Percentiles rank a stretch among this genome's conserved stretches.
These are phyloP conservation scores for Lanzia echinophila DNA, from an alignment of 2,329 filamentous ascomycete genomes.

Conservation along the genomic window DNA sequence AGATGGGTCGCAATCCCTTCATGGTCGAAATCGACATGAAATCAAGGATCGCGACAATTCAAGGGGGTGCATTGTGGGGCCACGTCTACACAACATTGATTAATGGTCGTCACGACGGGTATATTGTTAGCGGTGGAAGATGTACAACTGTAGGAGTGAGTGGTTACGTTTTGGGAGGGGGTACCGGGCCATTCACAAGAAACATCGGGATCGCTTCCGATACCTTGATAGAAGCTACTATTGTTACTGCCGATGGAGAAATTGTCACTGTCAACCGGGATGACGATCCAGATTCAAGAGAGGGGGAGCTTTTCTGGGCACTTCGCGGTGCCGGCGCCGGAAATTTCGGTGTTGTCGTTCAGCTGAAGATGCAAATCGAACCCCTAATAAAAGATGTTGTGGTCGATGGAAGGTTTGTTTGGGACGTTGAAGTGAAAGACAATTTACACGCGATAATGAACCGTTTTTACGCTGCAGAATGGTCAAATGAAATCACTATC, in stretches of 20 bases:
- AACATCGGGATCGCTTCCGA: not conserved
- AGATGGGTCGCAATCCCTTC: too few relatives aligned
- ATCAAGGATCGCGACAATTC: not conserved
- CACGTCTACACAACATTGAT: not conserved
- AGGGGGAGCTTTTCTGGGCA: not conserved
- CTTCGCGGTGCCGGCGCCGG: not conserved
- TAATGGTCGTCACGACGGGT: not conserved
- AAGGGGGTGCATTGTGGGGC: not conserved
- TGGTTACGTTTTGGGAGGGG: not conserved
- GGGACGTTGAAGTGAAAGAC: not conserved
- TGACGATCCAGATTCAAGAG: not conserved
- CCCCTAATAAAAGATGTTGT: not conserved
- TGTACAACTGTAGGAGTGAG: not conserved
- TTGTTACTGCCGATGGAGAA: not conserved
- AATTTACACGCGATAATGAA: not conserved
- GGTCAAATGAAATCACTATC: not conserved
- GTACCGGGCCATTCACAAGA: not conserved
- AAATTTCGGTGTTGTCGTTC: not conserved
- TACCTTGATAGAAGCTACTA: not conserved
- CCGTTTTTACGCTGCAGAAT: not conserved
- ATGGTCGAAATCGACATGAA: not conserved
- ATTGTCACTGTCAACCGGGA: not conserved
- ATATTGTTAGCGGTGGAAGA: not conserved
- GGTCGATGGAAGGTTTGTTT: not conserved
- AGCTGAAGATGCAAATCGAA: not conserved